Evolutionary conservation across 2,329 filamentous ascomycete species (phyloP).

Genomic region (Diplodia mutila): DNA sequence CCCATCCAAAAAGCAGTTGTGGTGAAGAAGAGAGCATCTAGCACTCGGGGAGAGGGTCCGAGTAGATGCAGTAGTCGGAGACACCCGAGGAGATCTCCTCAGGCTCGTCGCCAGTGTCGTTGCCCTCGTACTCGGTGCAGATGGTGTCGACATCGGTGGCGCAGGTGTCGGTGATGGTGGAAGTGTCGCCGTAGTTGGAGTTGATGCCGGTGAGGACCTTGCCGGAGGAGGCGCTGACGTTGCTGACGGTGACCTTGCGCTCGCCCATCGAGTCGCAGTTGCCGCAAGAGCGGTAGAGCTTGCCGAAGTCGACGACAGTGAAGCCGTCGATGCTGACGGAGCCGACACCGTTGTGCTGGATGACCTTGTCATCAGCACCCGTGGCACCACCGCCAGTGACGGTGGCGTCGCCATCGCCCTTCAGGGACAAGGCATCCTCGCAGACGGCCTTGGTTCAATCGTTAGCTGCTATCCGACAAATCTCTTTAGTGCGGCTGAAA

Average conservation of each 20-base stretch:
- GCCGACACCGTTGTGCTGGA: conserved; percentile 50
- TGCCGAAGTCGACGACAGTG: conserved; percentile 43
- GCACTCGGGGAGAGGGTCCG: conserved; percentile 24
- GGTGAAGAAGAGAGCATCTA: background rate
- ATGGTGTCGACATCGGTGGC: conserved; percentile 40
- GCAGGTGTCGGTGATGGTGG: conserved; percentile 26
- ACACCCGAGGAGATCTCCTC: conserved; percentile 37
- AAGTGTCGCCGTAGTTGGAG: conserved; percentile 55
- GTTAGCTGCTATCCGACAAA: no score
- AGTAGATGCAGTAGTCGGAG: conserved; percentile 40
- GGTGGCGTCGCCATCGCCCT: conserved; percentile 42
- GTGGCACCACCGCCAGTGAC: conserved; percentile 48
- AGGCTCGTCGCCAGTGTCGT: conserved; percentile 41
- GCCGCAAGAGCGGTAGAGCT: conserved; percentile 54
- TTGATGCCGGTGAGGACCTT: conserved; percentile 56
- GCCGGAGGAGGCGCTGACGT: conserved; percentile 47
- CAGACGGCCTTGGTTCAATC: conserved; percentile 39
- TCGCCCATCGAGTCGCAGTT: conserved; percentile 52
- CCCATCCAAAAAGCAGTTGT: background rate
- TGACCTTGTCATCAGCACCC: conserved; percentile 40
- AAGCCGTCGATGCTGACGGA: conserved; percentile 44
- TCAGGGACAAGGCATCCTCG: conserved; percentile 45
- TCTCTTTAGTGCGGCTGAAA: no score
- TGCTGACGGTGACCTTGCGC: conserved; percentile 51
- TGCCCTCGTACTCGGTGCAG: conserved; percentile 42